phyloP scores from a whole-genome alignment of 1,284 basidiomycete species.

The Trichosporon sp. region DNA sequence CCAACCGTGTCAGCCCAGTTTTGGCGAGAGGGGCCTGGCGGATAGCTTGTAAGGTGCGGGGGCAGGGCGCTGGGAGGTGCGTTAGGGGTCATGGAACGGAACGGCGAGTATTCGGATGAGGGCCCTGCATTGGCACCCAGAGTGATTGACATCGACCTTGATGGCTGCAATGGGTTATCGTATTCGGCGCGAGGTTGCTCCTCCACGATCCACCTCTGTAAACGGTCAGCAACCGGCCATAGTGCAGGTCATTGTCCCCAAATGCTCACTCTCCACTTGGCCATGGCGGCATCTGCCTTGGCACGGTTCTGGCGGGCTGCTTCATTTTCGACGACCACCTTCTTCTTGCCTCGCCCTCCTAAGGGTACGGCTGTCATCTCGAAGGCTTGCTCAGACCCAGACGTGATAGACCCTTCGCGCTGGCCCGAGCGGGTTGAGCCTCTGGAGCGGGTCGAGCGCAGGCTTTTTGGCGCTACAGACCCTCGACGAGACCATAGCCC shows the following conservation, averaged over 20 bases:
- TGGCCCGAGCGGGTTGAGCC: constrained; percentile 16
- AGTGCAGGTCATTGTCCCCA: too few species aligned
- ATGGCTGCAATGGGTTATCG: constrained; percentile 16
- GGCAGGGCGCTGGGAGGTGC: constrained; percentile 11
- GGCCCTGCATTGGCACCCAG: constrained; percentile 8
- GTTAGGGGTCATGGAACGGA: constrained; percentile 1
- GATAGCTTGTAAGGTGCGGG: not conserved
- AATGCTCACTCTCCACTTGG: constrained; percentile 51
- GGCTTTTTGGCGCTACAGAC: constrained; percentile 24
- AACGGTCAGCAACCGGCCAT: constrained; percentile 19
- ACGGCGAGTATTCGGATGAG: not conserved
- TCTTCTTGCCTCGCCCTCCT: constrained; percentile 22
- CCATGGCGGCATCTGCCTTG: constrained; percentile 47
- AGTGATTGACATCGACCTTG: constrained; percentile 20
- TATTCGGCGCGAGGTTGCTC: constrained; percentile 33
- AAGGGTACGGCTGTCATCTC: constrained; percentile 30
- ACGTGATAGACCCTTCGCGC: constrained; percentile 2
- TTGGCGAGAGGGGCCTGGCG: constrained; percentile 3
- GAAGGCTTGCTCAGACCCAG: constrained; percentile 18
- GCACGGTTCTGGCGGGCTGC: constrained; percentile 26
- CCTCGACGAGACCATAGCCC: constrained; percentile 11
- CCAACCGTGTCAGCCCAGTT: constrained; percentile 11
- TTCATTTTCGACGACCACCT: constrained; percentile 27
- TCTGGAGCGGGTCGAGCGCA: constrained; percentile 20
- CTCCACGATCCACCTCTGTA: constrained; percentile 49